Evolutionary conservation across 1,284 basidiomycete genomes (phyloP), one percentile per base, ranked within the genome.

Genomic region (Chondrostereum purpureum): DNA sequence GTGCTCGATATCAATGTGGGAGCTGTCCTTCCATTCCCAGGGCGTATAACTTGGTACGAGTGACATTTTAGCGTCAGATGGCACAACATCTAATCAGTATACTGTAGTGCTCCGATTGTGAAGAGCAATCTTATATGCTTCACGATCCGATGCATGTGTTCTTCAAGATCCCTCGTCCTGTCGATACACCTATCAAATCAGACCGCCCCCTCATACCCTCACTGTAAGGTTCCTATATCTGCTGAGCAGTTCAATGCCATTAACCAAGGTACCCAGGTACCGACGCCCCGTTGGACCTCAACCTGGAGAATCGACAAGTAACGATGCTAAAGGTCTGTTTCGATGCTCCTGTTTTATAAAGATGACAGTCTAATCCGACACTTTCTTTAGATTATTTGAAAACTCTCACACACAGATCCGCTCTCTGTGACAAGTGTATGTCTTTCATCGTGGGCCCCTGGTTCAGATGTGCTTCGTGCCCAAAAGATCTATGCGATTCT

Each of bases 401-500:
- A 22, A 65, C 72, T 43, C 69, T 94, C 3, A 60, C 75, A 39
- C 90, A 94, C 61, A 59, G 66, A 4, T 71, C 73, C 35, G 81
- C 86, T 12, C 62, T 87, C 8, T 91, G 88, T 53, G 88, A 91
- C 61, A 73, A 78, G 40, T 89, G 88, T 58, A 78, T 89, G 72
- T 72, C 67, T 18, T 69, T 65, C 27, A 92, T 94, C 49, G 65
- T 72, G 18, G 92, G 92, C 5, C 77, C 79, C 51, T 95, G 92
- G 92, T 86, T 86, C 63, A 77, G 87, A 52, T 95, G 92, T 58
- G 89, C 80, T 2, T 90, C 91, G 58, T 95, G 92, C 58, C 73
- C 77, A 3, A 80, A 76, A 51, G 91, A 93, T 61, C 69, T 92
- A 14, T 93, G 91, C 63, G 78, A 81, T 45, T 73, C 74, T 23